These are phyloP conservation scores for Dissoconium aciculare DNA, from an alignment of 2,329 filamentous ascomycete genomes.

Conservation along the genomic window DNA sequence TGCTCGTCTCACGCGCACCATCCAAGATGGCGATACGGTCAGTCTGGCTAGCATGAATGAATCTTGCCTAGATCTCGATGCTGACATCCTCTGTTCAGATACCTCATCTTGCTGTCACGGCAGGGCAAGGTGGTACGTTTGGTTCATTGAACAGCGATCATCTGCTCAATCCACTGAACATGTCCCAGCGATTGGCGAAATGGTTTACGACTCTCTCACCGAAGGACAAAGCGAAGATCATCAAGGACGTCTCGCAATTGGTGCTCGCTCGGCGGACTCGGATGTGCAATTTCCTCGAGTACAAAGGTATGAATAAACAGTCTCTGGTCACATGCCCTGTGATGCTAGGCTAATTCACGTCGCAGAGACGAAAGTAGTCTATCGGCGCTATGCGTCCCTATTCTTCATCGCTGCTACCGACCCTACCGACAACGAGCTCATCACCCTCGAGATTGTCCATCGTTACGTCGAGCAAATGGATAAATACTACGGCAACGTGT, in stretches of 20 bases:
- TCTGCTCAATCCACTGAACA: constrained; percentile 7
- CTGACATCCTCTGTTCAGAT: constrained; percentile 45
- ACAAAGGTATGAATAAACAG: constrained; percentile 84
- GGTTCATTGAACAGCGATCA: constrained; percentile 10
- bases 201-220: constrained; percentile 98
- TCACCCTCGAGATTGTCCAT: constrained; percentile 96
- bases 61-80: constrained; percentile 1
- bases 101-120: constrained; percentile 89
- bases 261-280: constrained; percentile 88
- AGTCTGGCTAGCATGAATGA: constrained; percentile 8
- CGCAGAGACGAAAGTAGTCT: constrained; percentile 95
- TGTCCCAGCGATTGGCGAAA: constrained; percentile 79
- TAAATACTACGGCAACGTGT: constrained; percentile 99
- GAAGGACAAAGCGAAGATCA: constrained; percentile 98
- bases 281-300: constrained; percentile 99
- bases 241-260: constrained; percentile 97
- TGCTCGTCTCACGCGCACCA: constrained; percentile 3
- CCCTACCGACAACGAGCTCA: constrained; percentile 95
- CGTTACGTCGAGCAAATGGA: constrained; percentile 99
- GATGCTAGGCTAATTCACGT: too few species aligned
- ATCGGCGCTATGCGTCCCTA: constrained; percentile 93
- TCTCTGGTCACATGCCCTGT: constrained; percentile 13
- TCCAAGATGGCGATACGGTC: neutral
- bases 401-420: constrained; percentile 98
- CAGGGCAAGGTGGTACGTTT: constrained; percentile 94